Evolutionary conservation across 2,329 filamentous ascomycete species (phyloP), one percentile per base, ranked within the genome.

Genomic region (Truncatella angustata): DNA sequence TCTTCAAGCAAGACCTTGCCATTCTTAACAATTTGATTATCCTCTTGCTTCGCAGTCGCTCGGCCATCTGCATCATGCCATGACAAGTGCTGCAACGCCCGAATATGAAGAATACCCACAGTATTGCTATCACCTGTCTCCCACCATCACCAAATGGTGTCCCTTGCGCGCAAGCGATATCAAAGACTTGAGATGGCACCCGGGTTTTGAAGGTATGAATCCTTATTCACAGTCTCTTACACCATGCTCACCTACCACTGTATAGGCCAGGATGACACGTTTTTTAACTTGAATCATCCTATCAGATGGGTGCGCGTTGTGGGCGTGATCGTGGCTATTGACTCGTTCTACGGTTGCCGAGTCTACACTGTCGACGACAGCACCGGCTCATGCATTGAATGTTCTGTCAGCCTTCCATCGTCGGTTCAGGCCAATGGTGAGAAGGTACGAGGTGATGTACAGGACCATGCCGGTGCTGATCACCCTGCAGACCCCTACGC

Each of bases 251-350:
- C n/a, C n/a, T n/a, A n/a, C n/a, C n/a, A n/a, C n/a, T n/a, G n/a
- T n/a, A 32, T 50, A 74, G 79, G 76, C 45, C 78, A 82, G 61
- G 72, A 78, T 56, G 73, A 55, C n/a, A 50, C 86, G 30, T 86
- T 77, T 64, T 91, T 91, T 68, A 78, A 85, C 70, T 69, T 77
- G 46, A 92, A 91, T 66, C 84, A 92, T 58, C 89, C 89, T 0
- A 83, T 93, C 60, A 83, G 84, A 77, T 92, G 86, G 81, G 81
- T 89, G 49, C 84, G 86, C 55, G 68, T 92, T 28, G 79, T 84
- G 6, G 90, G 90, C 26, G 69, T 91, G 7, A 78, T 93, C 20
- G 84, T 91, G 51, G 81, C 80, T 11, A 70, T 84, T 32, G 78
- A 83, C 56, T 75, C 83, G 20, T 79, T 73, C 51, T 56, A 61